Conservation (phyloP, 2,329 filamentous ascomycete species). For the Stachybotrys elegans region DNA sequence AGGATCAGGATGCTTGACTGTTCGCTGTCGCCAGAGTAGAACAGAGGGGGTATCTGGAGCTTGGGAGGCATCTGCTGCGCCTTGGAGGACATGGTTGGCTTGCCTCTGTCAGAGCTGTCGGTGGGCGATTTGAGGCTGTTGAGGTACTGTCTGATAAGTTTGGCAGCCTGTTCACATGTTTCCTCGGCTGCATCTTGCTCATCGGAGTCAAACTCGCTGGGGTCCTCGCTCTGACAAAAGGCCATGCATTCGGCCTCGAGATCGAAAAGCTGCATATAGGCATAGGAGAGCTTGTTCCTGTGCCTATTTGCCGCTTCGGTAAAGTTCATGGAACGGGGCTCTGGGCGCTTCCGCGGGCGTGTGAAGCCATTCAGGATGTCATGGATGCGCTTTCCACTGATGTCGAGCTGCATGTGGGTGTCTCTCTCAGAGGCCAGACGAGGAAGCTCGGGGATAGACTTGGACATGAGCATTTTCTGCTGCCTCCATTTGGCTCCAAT, state of each 20-base stretch:
- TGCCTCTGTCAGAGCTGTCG: too few relatives aligned
- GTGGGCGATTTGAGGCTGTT: too few relatives aligned
- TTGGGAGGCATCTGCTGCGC: too few relatives aligned
- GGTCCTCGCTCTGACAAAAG: too few relatives aligned
- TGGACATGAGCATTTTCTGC: slow-evolving; percentile 14
- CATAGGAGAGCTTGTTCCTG: slow-evolving; percentile 8
- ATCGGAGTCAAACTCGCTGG: too few relatives aligned
- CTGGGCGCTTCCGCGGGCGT: slow-evolving; percentile 3
- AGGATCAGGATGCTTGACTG: slow-evolving; percentile 16
- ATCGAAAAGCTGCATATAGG: slow-evolving; percentile 11
- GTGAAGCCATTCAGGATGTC: slow-evolving; percentile 9
- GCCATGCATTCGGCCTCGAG: slow-evolving; percentile 6
- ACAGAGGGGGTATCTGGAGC: slow-evolving; percentile 3
- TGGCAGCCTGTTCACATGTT: background rate
- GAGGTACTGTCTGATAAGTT: slow-evolving; percentile 10
- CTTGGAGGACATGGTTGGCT: too few relatives aligned
- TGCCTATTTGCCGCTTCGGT: slow-evolving; percentile 14
- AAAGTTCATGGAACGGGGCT: slow-evolving; percentile 7
- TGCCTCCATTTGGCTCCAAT: slow-evolving; percentile 13
- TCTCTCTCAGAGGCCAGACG: slow-evolving; percentile 11
- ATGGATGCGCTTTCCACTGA: slow-evolving; percentile 10
- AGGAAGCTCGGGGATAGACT: slow-evolving; percentile 14
- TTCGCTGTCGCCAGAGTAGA: slow-evolving; percentile 12
- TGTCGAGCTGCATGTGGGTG: slow-evolving; percentile 10
- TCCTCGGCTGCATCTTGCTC: too few relatives aligned